Conservation (phyloP, 352 stramenopile species). For the Globisporangium sylvaticum region DNA sequence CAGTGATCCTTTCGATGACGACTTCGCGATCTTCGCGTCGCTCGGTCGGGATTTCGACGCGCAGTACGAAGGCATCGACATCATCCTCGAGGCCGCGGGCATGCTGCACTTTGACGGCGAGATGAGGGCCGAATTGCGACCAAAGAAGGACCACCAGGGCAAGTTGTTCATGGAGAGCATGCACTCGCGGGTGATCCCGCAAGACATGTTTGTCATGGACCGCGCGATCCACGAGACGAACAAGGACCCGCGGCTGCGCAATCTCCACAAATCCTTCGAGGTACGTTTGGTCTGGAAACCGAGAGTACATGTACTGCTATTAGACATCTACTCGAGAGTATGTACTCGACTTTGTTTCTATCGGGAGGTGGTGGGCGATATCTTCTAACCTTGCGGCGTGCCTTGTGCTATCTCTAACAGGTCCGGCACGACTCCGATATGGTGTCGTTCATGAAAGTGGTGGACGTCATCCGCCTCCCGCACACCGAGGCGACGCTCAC, state of each 20-base stretch:
- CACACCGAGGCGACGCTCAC: slow-evolving; percentile 5
- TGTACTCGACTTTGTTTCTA: too few relatives aligned
- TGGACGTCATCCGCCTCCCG: slow-evolving; percentile 1
- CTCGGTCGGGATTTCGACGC: slow-evolving; percentile 23
- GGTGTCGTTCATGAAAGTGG: slow-evolving; percentile 4
- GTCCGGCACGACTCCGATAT: background rate
- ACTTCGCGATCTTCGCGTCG: slow-evolving; percentile 26
- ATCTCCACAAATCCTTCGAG: slow-evolving; percentile 1
- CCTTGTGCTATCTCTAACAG: too few relatives aligned
- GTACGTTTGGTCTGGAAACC: background rate
- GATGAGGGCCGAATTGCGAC: background rate
- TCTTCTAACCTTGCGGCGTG: too few relatives aligned
- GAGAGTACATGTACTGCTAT: background rate
- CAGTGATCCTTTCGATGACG: slow-evolving; percentile 7
- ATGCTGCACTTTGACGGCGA: slow-evolving; percentile 27
- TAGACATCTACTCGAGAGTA: too few relatives aligned
- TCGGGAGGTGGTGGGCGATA: too few relatives aligned
- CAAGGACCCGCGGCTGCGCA: background rate
- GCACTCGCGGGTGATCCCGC: background rate
- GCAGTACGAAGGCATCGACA: slow-evolving; percentile 26
- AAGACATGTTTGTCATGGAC: background rate
- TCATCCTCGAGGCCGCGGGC: slow-evolving; percentile 21
- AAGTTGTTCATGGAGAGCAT: slow-evolving; percentile 24
- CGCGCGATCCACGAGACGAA: slow-evolving; percentile 2
- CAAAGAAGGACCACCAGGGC: background rate